Evolutionary conservation across 2,329 filamentous ascomycete genomes (phyloP).

Genomic region (Trichoderma aggressivum): DNA sequence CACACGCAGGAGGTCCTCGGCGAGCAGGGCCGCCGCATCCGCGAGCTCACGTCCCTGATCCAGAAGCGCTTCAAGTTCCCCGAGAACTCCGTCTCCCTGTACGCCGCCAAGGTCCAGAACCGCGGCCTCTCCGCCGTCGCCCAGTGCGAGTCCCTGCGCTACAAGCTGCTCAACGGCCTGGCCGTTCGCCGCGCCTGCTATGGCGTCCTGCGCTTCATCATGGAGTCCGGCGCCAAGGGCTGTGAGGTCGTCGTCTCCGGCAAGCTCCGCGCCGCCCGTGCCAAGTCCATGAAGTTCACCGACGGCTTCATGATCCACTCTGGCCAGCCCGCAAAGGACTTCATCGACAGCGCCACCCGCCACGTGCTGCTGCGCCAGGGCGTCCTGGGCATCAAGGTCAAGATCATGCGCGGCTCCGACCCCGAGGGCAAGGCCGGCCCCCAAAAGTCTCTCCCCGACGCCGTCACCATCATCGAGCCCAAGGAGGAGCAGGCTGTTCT

Average conservation of each 20-base stretch:
- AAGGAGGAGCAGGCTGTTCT: conserved; percentile 98
- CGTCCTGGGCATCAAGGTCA: conserved; percentile 99
- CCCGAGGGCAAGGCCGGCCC: conserved; percentile 98
- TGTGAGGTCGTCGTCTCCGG: conserved; percentile 99
- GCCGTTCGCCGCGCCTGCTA: conserved; percentile 99
- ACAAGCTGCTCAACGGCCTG: conserved; percentile 99
- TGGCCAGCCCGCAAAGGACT: conserved; percentile 98
- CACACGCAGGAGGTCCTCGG: conserved; percentile 99
- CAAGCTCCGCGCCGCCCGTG: conserved; percentile 97
- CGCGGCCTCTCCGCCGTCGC: conserved; percentile 99
- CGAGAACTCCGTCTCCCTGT: conserved; percentile 99
- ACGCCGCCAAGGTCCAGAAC: conserved; percentile 99
- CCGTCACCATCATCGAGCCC: conserved; percentile 99
- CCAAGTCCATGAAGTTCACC: conserved; percentile 99
- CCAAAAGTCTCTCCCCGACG: conserved; percentile 95
- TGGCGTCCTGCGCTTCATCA: conserved; percentile 99
- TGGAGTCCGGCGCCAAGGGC: conserved; percentile 99
- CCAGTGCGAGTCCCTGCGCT: conserved; percentile 99
- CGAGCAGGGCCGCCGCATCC: conserved; percentile 99
- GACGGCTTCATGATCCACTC: conserved; percentile 99
- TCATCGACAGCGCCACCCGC: conserved; percentile 97
- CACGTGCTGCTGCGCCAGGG: conserved; percentile 99
- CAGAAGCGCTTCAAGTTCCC: conserved; percentile 99
- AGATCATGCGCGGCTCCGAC: conserved; percentile 99
- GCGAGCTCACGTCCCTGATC: conserved; percentile 99